Evolutionary conservation across 2,329 filamentous ascomycete genomes (phyloP), one percentile per base, ranked within the genome.

Genomic region (Aspergillus neoniger): DNA sequence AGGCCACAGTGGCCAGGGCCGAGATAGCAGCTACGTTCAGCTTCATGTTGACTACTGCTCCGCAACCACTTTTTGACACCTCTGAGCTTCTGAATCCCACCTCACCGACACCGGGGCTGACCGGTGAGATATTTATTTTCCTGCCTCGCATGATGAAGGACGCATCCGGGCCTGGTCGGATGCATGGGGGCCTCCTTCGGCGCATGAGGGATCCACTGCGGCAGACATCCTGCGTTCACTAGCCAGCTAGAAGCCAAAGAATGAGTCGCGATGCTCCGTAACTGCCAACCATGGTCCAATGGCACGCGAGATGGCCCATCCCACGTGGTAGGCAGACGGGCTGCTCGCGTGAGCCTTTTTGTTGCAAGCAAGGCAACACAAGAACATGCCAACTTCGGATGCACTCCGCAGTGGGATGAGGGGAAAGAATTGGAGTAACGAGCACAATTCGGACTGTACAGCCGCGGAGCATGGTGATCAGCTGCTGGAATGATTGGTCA

Each of bases 21-120:
- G 57, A 51, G 38, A 58, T 17, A 3, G 65, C n/a, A 36, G 55
- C 54, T 51, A 54, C 60, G 52, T 51, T 58, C 23, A 60, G 53
- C 59, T 67, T 67, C 67, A 70, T 70, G 15, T 43, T 69, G 23
- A 7, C 14, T 9, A 30, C 12, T 23, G 30, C 8, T 60, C 38
- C 15, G 32, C 44, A 14, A 47, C 48, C 32, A 50, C 36, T 41
- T 36, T 19, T 14, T 17, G n/a, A 43, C 36, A n/a, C 2, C 48
- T 47, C 23, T 58, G 47, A 21, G 9, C 44, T 32, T 57, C 47
- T 6, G 5, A 41, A 21, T 51, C 25, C 21, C 12, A 10, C 12
- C 17, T 21, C 43, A 12, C 44, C 17, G 19, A 15, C 19, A n/a
- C 19, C 15, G 30, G 48, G 25, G 48, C 48, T 19, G 44, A 19